Conservation (phyloP, 768 basidiomycete genomes). For the Hebeloma cylindrosporum region DNA sequence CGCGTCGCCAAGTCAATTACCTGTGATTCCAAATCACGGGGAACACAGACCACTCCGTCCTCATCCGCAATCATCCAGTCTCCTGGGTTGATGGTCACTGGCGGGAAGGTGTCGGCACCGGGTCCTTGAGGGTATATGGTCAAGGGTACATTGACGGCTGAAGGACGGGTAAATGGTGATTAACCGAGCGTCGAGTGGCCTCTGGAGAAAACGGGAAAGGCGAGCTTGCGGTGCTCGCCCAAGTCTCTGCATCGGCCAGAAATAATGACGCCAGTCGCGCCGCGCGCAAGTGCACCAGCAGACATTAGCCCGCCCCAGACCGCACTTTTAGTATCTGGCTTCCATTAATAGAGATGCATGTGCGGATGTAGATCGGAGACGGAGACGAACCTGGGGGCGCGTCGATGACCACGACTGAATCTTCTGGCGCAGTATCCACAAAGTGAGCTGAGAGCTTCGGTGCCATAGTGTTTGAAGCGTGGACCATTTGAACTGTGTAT, state of each 20-base stretch:
- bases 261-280: conserved; percentile 74
- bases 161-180: conserved; percentile 78
- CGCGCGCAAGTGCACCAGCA: conserved; percentile 74
- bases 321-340: conserved; percentile 67
- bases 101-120: conserved; percentile 46
- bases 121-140: conserved; percentile 43
- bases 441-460: conserved; percentile 74
- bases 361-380: conserved; percentile 17
- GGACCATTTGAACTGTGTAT: conserved; percentile 86
- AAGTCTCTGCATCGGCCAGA: conserved; percentile 86
- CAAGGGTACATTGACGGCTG: conserved; percentile 69
- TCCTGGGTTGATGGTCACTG: conserved; percentile 63
- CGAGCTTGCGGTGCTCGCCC: conserved; percentile 65
- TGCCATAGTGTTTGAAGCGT: conserved; percentile 51
- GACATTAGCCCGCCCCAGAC: conserved; percentile 95
- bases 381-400: conserved; percentile 59
- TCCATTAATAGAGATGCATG: conserved; percentile 10
- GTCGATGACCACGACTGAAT: conserved; percentile 71
- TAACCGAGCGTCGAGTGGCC: conserved; percentile 86
- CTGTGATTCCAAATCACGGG: conserved; percentile 47
- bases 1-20: conserved; percentile 60
- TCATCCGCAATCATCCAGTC: conserved; percentile 87
- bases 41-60: conserved; percentile 87
- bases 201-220: conserved; percentile 82
- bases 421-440: conserved; percentile 71